phyloP scores from a whole-genome alignment of 2,329 filamentous ascomycete species.

The Talaromyces sp. region DNA sequence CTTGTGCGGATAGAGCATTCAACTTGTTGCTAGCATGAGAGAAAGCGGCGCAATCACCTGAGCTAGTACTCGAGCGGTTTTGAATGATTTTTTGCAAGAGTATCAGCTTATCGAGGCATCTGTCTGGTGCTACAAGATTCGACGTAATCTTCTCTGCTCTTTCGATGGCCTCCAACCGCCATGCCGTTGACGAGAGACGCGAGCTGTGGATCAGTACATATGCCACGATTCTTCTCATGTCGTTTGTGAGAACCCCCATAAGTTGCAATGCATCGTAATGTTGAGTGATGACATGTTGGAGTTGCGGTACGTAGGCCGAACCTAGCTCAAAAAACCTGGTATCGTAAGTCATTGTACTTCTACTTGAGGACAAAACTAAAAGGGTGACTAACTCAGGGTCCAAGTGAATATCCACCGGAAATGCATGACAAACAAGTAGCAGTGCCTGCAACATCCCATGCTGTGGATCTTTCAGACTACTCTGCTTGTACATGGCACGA shows the following conservation, averaged over 20 bases:
- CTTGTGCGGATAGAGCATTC: slow-evolving; percentile 8
- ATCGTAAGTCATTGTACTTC: not conserved
- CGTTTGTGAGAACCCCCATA: not conserved
- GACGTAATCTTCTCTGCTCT: slow-evolving; percentile 8
- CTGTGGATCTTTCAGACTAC: not conserved
- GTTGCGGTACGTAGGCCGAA: not conserved
- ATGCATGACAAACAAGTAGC: slow-evolving; percentile 15
- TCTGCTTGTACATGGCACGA: slow-evolving; percentile 5
- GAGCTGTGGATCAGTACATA: slow-evolving; percentile 8
- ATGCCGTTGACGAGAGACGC: not conserved
- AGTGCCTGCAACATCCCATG: slow-evolving; percentile 10
- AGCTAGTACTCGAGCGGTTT: not conserved
- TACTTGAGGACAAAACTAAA: not conserved
- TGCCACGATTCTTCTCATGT: not conserved
- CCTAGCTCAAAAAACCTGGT: slow-evolving; percentile 9
- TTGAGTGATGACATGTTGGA: slow-evolving; percentile 4
- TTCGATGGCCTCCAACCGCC: not conserved
- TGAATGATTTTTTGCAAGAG: not conserved
- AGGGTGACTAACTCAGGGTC: not conserved
- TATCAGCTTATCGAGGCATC: slow-evolving; percentile 5
- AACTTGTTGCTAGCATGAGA: not conserved
- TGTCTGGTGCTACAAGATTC: not conserved
- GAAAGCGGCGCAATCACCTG: not conserved
- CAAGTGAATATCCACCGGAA: slow-evolving; percentile 8
- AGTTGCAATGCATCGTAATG: slow-evolving; percentile 2